Conservation (phyloP, 202 grass and related monocot genomes). For the Panicum hallii region DNA sequence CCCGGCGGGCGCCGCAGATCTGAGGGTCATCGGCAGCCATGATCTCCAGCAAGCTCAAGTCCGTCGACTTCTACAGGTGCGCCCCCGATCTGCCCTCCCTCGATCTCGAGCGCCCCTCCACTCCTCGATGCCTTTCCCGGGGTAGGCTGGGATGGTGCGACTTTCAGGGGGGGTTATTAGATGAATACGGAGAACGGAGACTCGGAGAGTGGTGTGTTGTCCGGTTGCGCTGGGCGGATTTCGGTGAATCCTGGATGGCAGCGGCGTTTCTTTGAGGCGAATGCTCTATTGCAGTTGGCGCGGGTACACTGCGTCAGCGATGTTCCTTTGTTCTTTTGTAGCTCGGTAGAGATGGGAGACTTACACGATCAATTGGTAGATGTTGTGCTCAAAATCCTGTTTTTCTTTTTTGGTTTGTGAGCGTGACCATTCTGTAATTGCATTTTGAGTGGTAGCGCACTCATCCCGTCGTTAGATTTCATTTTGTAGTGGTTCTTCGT, state of each 20-base stretch:
- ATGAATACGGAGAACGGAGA: neutral
- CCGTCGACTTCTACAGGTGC: constrained; percentile 97
- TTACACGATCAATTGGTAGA: neutral
- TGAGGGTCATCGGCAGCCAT: constrained; percentile 54
- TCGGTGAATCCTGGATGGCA: neutral
- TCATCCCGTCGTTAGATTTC: neutral
- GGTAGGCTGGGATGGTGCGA: neutral
- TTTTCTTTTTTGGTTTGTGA: neutral
- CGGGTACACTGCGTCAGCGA: neutral
- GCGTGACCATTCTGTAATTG: neutral
- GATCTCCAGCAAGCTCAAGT: constrained; percentile 97
- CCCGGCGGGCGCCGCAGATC: constrained; percentile 16
- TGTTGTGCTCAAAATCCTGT: neutral
- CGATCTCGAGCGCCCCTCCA: constrained; percentile 22
- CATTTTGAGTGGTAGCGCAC: neutral
- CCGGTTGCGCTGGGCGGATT: neutral
- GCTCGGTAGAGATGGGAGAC: neutral
- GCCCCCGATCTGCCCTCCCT: neutral
- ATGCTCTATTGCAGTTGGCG: neutral
- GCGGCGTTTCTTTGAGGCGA: neutral
- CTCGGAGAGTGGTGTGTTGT: neutral
- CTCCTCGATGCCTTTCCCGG: neutral
- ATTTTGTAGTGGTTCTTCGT: neutral
- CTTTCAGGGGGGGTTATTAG: neutral
- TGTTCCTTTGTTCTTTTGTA: neutral